Evolutionary conservation across 345 rosid species (phyloP), one percentile per base, ranked within the genome.

Genomic region (Noccaea caerulescens): DNA sequence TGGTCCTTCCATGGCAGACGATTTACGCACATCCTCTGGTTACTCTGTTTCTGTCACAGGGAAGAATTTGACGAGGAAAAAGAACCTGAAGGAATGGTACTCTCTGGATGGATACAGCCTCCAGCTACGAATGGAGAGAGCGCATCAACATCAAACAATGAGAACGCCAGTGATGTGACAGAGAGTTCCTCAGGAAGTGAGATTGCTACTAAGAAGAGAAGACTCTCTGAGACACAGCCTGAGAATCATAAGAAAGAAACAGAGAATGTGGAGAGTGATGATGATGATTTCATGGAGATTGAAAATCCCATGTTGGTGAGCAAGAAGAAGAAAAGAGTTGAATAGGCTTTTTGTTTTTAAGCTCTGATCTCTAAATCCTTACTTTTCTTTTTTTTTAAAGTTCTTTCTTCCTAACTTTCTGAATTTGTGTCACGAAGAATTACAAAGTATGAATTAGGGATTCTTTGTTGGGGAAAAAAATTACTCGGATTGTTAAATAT

Each of bases 1-100:
- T 55, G 20, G 63, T 62, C 25, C 23, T 10, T 64, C 1, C 33
- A 53, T 43, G 34, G 34, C 42, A 36, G 49, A 63, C 2, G 14
- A 36, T 53, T 76, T 44, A 27, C 8, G 11, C 36, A 66, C 41
- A 66, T 53, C 8, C 37, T 43, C 58, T 62, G 23, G 3, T 64
- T 59, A 52, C 10, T 66, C 39, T 58, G 56, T 42, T 44, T 44
- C 7, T 52, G 63, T 32, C 45, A 57, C 78, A 94, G 99, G 82
- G 98, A 89, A 61, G 91, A 87, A 60, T 94, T 94, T 67, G 97
- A 94, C 3, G 92, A 87, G 76, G 99, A 94, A 81, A 91, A 88
- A 73, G 99, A 94, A 80, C 96, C 98, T 0, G 99, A 94, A 77
- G 96, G 87, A 77, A 89, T 94, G 99, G 82, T 89, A 66, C 97